Evolutionary conservation across 257 asterid genomes (phyloP), one percentile per base, ranked within the genome.

Genomic region (Fraxinus quadrangulata): DNA sequence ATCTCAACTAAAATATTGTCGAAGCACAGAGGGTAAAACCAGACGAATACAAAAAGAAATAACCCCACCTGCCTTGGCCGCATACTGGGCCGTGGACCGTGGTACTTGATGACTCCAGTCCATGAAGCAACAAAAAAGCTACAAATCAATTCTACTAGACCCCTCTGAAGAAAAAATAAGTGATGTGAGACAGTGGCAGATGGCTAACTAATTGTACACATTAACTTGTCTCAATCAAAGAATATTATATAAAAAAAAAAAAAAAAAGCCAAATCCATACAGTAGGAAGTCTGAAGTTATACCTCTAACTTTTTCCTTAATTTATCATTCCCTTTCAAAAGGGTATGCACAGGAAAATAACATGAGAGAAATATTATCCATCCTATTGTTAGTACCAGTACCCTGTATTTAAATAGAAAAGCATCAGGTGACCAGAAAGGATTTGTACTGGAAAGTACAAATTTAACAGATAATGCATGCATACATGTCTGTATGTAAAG

Each of bases 61-160:
- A 71, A 74, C 65, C 83, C 45, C 59, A 96, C 99, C 97, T 96
- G 99, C 86, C 89, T 90, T 77, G 99, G 99, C 72, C 98, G 88
- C 80, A 92, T 89, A 86, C 98, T 90, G 23, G 99, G 99, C 77
- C 97, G 88, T 77, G 99, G 98, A 70, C 99, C 98, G 51, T 96
- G 98, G 82, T 96, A 96, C 86, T 96, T 96, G 89, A 93, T 96
- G 82, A 90, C 98, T 77, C 99, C 99, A 79, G 99, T 96, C 99
- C 99, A 96, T 73, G 99, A 96, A 77, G 99, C 97, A 66, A 96
- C 98, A 75, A 96, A 96, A 84, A 96, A 92, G 80, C 95, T 88
- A 92, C 99, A 96, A 80, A 96, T 92, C 88, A 96, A 83, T 88
- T 96, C 99, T 89, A 96, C 99, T 75, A 96, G 94, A 71, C 90